Evolutionary conservation across 768 basidiomycete species (phyloP), one percentile per base, ranked within the genome.

Genomic region (Coprinellus aureogranulatus): DNA sequence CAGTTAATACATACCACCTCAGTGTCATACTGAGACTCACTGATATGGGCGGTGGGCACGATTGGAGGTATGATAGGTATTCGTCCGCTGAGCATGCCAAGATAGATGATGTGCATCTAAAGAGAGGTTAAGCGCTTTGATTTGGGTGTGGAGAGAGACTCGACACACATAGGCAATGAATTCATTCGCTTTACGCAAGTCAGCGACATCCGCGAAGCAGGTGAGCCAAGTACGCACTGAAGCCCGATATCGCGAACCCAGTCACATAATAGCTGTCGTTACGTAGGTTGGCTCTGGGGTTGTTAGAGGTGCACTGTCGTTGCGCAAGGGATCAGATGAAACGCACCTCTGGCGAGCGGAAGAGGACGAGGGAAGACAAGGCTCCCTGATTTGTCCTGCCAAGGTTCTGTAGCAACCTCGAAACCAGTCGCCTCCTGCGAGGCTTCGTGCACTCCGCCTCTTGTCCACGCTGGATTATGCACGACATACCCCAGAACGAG

Each of bases 101-200:
- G 51, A 22, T 58, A 58, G 4, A 58, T 53, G 2, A 58, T 20
- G 20, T 58, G 52, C 23, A 58, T 58, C 57, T 58, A 51, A 11
- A 20, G 25, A 27, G 20, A 27, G 14, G 20, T 57, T 9, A 57
- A 39, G 30, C 1, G 50, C 4, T 37, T 30, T 22, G n/a, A 3
- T n/a, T 16, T 5, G 14, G 48, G 16, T 37, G 34, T 14, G 6
- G 31, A 3, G 5, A 27, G 14, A 9, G 30, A n/a, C 20, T 12
- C 2, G 8, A 22, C 31, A 9, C n/a, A 52, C 50, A 37, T 16
- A 31, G 31, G 31, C 34, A 23, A 52, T 52, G 18, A 52, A 39
- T 25, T 52, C 31, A 39, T 52, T 52, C 18, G 50, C 50, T 52
- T 30, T n/a, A 16, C 18, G 20, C 3, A 9, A 8, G 34, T 52